These are phyloP conservation scores for Neocucurbitaria cava DNA, from an alignment of 2,329 filamentous ascomycete species.

Conservation along the genomic window DNA sequence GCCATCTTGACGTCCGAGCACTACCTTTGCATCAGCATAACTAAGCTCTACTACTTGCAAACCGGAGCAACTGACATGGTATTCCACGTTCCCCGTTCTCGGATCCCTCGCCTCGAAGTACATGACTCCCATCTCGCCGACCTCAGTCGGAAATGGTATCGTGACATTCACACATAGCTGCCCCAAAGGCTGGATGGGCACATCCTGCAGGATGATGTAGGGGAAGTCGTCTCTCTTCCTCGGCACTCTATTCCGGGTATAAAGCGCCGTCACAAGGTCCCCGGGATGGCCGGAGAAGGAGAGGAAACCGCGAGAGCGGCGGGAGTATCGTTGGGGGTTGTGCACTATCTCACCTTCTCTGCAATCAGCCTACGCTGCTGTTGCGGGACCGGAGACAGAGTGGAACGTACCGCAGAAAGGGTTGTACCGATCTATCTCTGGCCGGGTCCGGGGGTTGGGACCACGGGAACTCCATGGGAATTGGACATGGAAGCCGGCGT, in stretches of 20 bases:
- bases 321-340: conserved; percentile 9
- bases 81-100: conserved; percentile 5
- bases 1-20: conserved; percentile 11
- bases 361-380: not conserved
- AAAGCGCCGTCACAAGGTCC: conserved; percentile 10
- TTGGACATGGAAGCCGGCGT: conserved; percentile 14
- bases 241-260: conserved; percentile 8
- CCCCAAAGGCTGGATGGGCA: conserved; percentile 13
- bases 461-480: conserved; percentile 9
- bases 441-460: conserved; percentile 6
- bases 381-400: not conserved
- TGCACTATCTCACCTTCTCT: conserved; percentile 10
- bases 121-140: conserved; percentile 13
- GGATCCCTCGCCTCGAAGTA: conserved; percentile 13
- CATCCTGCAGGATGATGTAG: conserved; percentile 2
- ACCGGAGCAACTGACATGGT: conserved; percentile 2
- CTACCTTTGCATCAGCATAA: conserved; percentile 10
- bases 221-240: conserved; percentile 11
- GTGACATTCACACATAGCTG: conserved; percentile 15
- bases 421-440: conserved; percentile 9
- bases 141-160: conserved; percentile 7
- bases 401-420: conserved; percentile 12
- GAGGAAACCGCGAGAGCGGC: conserved; percentile 8
- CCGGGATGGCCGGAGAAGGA: conserved; percentile 14
- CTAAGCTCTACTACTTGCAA: not conserved